Conservation (phyloP, 2,329 filamentous ascomycete species). For the Fusarium transvaalense region DNA sequence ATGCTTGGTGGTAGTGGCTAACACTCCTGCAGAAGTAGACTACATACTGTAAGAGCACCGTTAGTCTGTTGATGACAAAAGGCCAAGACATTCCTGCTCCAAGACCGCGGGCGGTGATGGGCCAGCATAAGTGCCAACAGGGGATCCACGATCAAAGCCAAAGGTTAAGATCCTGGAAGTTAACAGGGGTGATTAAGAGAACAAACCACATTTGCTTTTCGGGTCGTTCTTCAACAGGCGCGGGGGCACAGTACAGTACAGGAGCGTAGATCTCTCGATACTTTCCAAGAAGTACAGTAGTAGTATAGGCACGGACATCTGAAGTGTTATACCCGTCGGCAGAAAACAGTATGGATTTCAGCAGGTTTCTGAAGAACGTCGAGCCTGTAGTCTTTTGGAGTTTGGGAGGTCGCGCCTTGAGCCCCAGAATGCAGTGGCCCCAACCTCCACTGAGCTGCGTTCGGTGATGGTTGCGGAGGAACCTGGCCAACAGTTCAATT, state of each 20-base stretch:
- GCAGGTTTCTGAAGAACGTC: not conserved
- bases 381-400: slow-evolving; percentile 3
- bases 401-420: slow-evolving; percentile 20
- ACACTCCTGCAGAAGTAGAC: slow-evolving; percentile 22
- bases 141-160: slow-evolving; percentile 31
- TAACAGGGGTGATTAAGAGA: slow-evolving; percentile 9
- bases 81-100: slow-evolving; percentile 36
- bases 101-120: slow-evolving; percentile 16
- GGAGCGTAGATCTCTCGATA: slow-evolving; percentile 12
- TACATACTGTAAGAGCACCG: slow-evolving; percentile 5
- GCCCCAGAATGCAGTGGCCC: slow-evolving; percentile 12
- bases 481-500: slow-evolving; percentile 11
- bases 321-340: not conserved
- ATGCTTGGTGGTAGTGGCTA: slow-evolving; percentile 16
- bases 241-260: slow-evolving; percentile 4
- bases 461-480: slow-evolving; percentile 27
- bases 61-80: slow-evolving; percentile 27
- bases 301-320: not conserved
- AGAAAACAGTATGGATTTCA: not conserved
- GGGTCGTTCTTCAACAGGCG: slow-evolving; percentile 13
- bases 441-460: slow-evolving; percentile 27
- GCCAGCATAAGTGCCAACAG: slow-evolving; percentile 14
- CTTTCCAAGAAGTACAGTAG: slow-evolving; percentile 15
- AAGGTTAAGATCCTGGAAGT: slow-evolving; percentile 11
- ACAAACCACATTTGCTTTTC: slow-evolving; percentile 8